Base-by-base conservation (phyloP, 2,329 filamentous ascomycete species). In the Cryphonectria naterciae region DNA sequence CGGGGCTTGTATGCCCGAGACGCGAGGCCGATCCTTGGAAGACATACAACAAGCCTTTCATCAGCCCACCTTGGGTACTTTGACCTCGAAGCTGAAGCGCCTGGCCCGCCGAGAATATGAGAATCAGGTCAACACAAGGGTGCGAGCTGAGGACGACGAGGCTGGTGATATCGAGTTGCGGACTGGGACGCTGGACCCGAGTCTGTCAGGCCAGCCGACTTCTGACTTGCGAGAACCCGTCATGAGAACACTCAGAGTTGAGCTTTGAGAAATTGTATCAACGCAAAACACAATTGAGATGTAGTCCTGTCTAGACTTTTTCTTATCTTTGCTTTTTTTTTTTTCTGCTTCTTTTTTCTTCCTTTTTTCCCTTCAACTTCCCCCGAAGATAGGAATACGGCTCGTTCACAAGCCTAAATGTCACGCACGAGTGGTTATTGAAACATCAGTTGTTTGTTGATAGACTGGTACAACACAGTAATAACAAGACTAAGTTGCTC, bases 1-100 rank as follows among this genome's bases (percentile, higher is more conserved):
- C 35, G 76, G 79, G 1, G 65, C 81, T 0, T 85, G 79, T 63
- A 87, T 87, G 85, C 84, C 83, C 0, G 85, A 87, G 74, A 87
- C 85, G 0, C 79, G 83, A 35, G 85, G 85, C 0, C 76, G 79
- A 15, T 81, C 81, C 0, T 78, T 88, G n/a, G 84, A 86, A 66
- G 80, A 82, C 60, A 87, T 87, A 64, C 82, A 87, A 66, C 78
- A 81, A 17, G 82, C 83, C 0, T 86, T 87, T 70, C 80, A 81
- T 43, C 72, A 72, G 7, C 77, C 77, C 17, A 63, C 43, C 28
- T 54, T 72, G 28, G 63, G 41, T 2, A 54, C 28, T n/a, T 39
- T 72, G n/a, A 52, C 49, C 13, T 69, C 63, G 7, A 63, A 62
- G 32, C 56, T 72, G 7, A 66, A 17, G 22, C 35, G 22, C 35